Evolutionary conservation across 495 filamentous ascomycete species (phyloP), one percentile per base, ranked within the genome.

Genomic region (Parmelia sp.): DNA sequence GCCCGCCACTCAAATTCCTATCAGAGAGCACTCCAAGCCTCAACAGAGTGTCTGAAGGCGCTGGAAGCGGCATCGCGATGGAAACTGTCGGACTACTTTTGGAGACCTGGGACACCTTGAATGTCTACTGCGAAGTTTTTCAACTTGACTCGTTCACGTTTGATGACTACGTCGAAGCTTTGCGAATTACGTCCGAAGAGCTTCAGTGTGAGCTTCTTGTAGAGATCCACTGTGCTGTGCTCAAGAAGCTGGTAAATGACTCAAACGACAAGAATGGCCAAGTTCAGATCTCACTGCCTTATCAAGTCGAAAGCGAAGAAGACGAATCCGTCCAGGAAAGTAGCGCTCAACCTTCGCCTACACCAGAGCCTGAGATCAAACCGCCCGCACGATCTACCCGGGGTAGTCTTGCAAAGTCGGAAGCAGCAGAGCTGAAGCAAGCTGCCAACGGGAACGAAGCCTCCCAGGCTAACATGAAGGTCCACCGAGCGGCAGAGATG

Each of bases 81-180:
- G 84, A 88, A 69, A 90, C 90, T 4, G 84, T 95, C 14, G 91
- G 91, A 2, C 80, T 83, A 17, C 77, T 97, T 14, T 77, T 97
- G 35, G 92, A 96, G 74, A 90, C 88, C 0, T 98, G 95, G 95
- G 89, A 96, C 65, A 96, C 92, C 9, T 80, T 98, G 31, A 97
- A 96, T 70, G 93, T 97, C 39, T 96, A 95, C 71, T 95, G 91
- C 69, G 90, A 96, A 71, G 87, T 96, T 14, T 96, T 91, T 69
- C 84, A 89, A 67, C 80, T 98, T 29, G 94, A 98, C 72, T 97
- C 93, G 0, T 98, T 97, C 71, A 97, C 93, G 0, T 93, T 98
- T 69, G 94, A 98, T 71, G 95, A 98, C 75, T 97, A 90, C 70
- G 75, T 96, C 25, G 90, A 97, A 70, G 89, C 93, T 7, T 85